Evolutionary conservation across 257 asterid genomes (phyloP).

Genomic region (Leptodermis oblonga): DNA sequence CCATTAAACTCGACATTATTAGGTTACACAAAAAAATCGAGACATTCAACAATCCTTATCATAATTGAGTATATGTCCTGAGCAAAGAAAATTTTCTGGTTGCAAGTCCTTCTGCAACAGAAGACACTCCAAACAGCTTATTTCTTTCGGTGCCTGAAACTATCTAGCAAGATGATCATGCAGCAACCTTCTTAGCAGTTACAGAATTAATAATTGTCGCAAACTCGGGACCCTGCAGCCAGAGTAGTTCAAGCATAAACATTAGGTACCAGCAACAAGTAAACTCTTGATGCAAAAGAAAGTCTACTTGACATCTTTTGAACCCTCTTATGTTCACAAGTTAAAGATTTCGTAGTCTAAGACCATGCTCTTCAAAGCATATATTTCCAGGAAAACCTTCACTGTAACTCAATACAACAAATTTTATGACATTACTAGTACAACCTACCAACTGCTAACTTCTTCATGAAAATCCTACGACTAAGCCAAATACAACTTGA

Average conservation of each 20-base stretch:
- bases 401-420: background rate
- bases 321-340: background rate
- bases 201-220: conserved; percentile 89
- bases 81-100: background rate
- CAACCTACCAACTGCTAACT: background rate
- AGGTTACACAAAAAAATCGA: background rate
- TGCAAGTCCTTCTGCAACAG: background rate
- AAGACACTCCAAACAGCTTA: conserved; percentile 15
- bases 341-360: background rate
- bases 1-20: conserved; percentile 9
- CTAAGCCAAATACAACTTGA: background rate
- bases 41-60: background rate
- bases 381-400: background rate
- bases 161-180: conserved; percentile 39
- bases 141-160: conserved; percentile 10
- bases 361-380: background rate
- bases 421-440: background rate
- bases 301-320: background rate
- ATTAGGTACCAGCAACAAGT: background rate
- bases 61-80: background rate
- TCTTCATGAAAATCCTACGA: background rate
- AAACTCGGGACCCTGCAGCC: conserved; percentile 81
- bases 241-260: conserved; percentile 11
- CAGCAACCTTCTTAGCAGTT: conserved; percentile 87
- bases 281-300: background rate